Evolutionary conservation across 164 flowering plant genomes (phyloP), one percentile per base, ranked within the genome.

Genomic region (Piper betle): DNA sequence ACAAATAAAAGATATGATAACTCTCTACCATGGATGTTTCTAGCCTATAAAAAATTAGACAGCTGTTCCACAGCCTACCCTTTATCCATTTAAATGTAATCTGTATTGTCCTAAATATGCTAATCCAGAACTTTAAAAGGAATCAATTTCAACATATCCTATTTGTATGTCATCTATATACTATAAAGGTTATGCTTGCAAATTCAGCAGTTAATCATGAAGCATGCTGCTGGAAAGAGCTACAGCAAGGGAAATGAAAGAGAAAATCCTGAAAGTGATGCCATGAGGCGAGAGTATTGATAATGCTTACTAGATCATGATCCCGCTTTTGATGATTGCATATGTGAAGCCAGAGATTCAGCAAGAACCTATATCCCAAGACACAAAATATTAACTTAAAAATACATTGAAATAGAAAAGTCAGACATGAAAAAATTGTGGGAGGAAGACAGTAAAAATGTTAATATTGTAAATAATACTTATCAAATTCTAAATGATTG

Each of bases 231-330:
- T 18, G 33, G 5, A 43, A 10, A 60, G 10, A 42, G 43, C 33
- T 3, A 33, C 12, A 58, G 11, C 39, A 17, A 64, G 48, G 40
- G 19, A 17, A 16, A 60, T n/a, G n/a, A 53, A 57, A 6, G n/a
- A n/a, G 12, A 59, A 37, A 15, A 3, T 48, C 11, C 38, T 20
- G 63, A 53, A 12, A 20, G 18, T 62, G 7, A 16, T 53, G 10
- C 39, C 25, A 25, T 58, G 59, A 41, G 62, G 38, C 53, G 61
- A 66, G 58, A n/a, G n/a, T n/a, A n/a, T n/a, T n/a, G n/a, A n/a
- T n/a, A n/a, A n/a, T n/a, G n/a, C n/a, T n/a, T n/a, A n/a, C 99
- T 95, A 91, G 67, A 73, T 94, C 99, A 52, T 84, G 96, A 63
- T 82, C 93, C 75, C 84, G 84, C 41, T 96, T 73, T 58, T 83